Base-by-base conservation (phyloP, 2,329 filamentous ascomycete species). In the Pseudocercospora crystallina region DNA sequence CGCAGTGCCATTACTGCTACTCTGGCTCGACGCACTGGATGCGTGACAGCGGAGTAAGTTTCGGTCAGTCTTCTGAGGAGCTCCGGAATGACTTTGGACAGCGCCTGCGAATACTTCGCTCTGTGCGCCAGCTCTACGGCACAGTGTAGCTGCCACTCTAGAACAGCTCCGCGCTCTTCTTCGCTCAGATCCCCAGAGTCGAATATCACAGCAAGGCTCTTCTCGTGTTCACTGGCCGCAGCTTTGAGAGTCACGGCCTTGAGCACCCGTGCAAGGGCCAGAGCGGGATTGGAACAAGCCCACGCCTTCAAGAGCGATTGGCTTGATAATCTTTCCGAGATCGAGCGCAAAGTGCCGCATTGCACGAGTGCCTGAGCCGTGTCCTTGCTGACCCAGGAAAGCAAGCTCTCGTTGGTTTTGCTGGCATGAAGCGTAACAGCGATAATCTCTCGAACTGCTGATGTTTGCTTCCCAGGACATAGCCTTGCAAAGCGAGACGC, bases 341-440 rank as follows among this genome's bases (percentile, higher is more conserved):
- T 75, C 1, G 70, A 65, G n/a, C 73, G 66, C 20, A 88, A 69
- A 1, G 78, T 73, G 2, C 81, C 82, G 34, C 81, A 76, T 20
- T 80, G 77, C 5, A 87, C 74, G 60, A 86, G 75, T 46, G 78
- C 78, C 12, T 80, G 77, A 49, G 85, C 79, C n/a, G 89, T 80
- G 12, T 80, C 76, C 43, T 77, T 73, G 5, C 87, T 75, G 34
- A 65, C 47, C 65, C 65, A 68, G 5, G 53, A 53, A 13, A 54
- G 31, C 3, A 62, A 20, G 3, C 59, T 52, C 10, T 66, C 61
- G 20, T 53, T 45, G 8, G 52, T 49, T 31, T 48, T 57, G 37
- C 53, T 57, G 8, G 29, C 17, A 10, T 50, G 34, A 1, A 67
- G 20, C 2, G 60, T 61, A 13, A 29, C 30, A 12, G 57, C 42